These are phyloP conservation scores for Metschnikowia proteae DNA, from an alignment of 805 yeast species.

Conservation along the genomic window DNA sequence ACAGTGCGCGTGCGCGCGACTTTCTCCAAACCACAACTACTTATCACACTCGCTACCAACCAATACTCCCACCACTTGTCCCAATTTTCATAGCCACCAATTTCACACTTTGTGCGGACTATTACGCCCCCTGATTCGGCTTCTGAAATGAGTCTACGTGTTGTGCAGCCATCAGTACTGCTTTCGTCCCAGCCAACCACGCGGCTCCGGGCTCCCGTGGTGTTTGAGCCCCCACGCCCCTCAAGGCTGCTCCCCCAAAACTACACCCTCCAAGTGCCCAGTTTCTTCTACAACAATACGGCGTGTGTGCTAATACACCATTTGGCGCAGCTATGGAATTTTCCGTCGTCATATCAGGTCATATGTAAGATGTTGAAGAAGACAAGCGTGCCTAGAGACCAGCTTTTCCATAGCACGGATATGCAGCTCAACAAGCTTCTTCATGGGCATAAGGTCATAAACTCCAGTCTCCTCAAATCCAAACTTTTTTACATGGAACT, in stretches of 20 bases:
- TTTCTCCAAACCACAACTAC: too few species aligned
- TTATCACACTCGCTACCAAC: too few species aligned
- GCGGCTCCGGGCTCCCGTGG: conserved; percentile 10
- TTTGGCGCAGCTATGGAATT: conserved; percentile 34
- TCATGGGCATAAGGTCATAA: conserved; percentile 18
- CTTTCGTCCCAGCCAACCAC: background rate
- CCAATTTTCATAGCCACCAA: background rate
- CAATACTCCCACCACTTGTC: too few species aligned
- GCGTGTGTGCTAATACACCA: conserved; percentile 28
- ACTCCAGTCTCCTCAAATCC: conserved; percentile 15
- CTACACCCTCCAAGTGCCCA: conserved; percentile 11
- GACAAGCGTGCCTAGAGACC: conserved; percentile 15
- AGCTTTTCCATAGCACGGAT: conserved; percentile 18
- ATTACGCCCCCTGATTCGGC: too few species aligned
- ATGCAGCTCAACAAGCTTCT: conserved; percentile 23
- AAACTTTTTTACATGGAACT: conserved; percentile 28
- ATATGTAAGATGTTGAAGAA: conserved; percentile 26
- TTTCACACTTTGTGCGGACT: background rate
- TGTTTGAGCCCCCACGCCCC: conserved; percentile 6
- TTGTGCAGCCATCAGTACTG: background rate
- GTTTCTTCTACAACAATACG: conserved; percentile 7
- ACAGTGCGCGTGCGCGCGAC: too few species aligned
- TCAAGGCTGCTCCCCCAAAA: conserved; percentile 4
- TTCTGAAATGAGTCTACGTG: background rate
- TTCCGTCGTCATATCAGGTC: conserved; percentile 42